These are phyloP conservation scores for Alnus glutinosa DNA, from an alignment of 306 rosid species.

Conservation along the genomic window DNA sequence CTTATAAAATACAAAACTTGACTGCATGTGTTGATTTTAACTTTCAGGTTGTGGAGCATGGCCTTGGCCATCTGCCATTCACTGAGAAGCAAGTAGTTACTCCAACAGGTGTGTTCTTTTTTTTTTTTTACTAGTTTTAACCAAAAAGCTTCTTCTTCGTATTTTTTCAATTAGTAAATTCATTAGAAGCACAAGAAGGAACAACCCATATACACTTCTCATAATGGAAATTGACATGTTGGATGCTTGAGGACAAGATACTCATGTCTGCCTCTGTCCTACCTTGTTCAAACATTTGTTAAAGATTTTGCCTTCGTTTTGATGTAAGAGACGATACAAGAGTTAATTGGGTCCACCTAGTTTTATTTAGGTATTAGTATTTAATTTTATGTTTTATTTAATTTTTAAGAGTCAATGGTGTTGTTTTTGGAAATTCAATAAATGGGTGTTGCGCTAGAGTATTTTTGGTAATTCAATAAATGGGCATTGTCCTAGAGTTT, in stretches of 20 bases:
- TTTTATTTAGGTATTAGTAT: no score
- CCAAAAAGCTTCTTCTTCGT: not conserved
- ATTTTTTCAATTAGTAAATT: not conserved
- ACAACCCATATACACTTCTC: not conserved
- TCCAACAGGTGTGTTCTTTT: slow-evolving; percentile 69
- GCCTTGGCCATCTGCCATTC: slow-evolving; percentile 95
- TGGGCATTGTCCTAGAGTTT: no score
- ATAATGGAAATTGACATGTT: not conserved
- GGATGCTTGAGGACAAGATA: not conserved
- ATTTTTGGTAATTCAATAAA: no score
- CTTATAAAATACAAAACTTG: slow-evolving; percentile 15
- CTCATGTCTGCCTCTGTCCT: not conserved
- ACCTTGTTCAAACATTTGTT: not conserved
- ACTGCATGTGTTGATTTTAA: slow-evolving; percentile 18
- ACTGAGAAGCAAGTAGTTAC: slow-evolving; percentile 95
- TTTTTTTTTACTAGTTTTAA: not conserved
- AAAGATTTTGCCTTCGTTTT: not conserved
- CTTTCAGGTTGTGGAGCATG: slow-evolving; percentile 95
- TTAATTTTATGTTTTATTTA: no score
- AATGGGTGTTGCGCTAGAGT: no score
- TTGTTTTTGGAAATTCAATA: no score
- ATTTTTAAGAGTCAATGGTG: no score
- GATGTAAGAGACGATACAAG: no score
- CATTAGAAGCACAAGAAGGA: not conserved
- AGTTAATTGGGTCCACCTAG: no score